A percentile compares a stretch with the other conserved stretches of the same genome.
phyloP scores from a whole-genome alignment of 176 grass and related monocot species.

The Luzula sylvatica region DNA sequence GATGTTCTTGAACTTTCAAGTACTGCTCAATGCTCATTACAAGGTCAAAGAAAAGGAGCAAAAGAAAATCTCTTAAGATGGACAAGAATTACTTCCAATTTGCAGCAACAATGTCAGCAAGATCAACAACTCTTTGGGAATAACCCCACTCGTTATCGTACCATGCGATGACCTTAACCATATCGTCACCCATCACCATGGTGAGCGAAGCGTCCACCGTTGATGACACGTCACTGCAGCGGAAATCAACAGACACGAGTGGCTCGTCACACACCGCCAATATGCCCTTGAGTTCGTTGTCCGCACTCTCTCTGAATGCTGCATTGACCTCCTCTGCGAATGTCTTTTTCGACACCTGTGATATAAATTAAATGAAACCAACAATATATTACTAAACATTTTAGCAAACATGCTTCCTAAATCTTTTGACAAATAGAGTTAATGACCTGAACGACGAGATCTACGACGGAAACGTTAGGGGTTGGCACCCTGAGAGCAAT shows the following conservation, averaged over 20 bases:
- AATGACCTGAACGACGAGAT: constrained; percentile 40
- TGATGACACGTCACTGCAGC: constrained; percentile 35
- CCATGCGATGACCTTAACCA: constrained; percentile 39
- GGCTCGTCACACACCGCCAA: constrained; percentile 45
- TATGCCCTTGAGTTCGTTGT: constrained; percentile 37
- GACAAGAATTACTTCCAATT: constrained; percentile 35
- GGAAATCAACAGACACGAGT: constrained; percentile 44
- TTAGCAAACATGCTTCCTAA: too few species aligned
- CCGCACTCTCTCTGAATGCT: constrained; percentile 32
- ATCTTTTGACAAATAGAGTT: too few species aligned
- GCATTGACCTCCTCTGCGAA: constrained; percentile 48
- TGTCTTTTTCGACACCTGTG: constrained; percentile 36
- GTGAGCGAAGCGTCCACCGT: constrained; percentile 32
- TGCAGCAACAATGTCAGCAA: constrained; percentile 39
- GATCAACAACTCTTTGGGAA: constrained; percentile 34
- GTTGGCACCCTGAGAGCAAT: constrained; percentile 47
- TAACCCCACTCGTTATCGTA: constrained; percentile 55
- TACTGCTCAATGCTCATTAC: constrained; percentile 14
- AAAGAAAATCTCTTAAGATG: not conserved
- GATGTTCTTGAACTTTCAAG: not conserved
- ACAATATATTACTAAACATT: not conserved
- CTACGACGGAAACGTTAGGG: constrained; percentile 46
- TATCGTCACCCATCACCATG: constrained; percentile 35
- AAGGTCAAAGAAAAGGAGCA: not conserved
- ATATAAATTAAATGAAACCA: not conserved